phyloP scores from a whole-genome alignment of 148 eudicot species.

The Persicaria maculosa region DNA sequence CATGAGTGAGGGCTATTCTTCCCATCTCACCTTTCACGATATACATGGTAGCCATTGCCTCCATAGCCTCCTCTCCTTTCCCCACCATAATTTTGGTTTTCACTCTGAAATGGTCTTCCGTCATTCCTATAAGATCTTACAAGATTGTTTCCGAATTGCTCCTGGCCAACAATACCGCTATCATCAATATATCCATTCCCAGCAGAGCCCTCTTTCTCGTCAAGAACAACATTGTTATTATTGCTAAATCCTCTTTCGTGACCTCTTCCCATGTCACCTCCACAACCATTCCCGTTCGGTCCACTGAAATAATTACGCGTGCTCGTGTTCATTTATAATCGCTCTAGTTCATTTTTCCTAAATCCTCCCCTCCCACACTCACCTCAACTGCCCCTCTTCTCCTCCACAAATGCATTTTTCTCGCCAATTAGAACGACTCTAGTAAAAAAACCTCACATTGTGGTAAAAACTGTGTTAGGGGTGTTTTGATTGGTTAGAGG shows the following conservation, averaged over 20 bases:
- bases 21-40: background rate
- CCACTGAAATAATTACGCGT: background rate
- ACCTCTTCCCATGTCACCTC: constrained; percentile 12
- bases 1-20: background rate
- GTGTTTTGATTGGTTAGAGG: too few species aligned
- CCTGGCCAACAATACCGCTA: constrained; percentile 3
- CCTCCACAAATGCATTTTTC: background rate
- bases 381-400: constrained; percentile 15
- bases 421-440: constrained; percentile 24
- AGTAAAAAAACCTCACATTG: background rate
- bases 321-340: background rate
- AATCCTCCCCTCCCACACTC: background rate
- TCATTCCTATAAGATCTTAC: background rate
- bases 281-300: background rate
- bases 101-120: background rate
- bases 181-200: constrained; percentile 10
- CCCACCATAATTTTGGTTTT: constrained; percentile 7
- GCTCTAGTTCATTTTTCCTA: background rate
- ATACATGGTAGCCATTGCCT: background rate
- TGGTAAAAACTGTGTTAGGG: too few species aligned
- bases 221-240: constrained; percentile 4
- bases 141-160: background rate
- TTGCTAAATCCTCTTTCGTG: background rate
- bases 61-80: constrained; percentile 14
- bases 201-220: constrained; percentile 2